Evolutionary conservation across 2,329 filamentous ascomycete species (phyloP).

Genomic region (Knufia fluminis): DNA sequence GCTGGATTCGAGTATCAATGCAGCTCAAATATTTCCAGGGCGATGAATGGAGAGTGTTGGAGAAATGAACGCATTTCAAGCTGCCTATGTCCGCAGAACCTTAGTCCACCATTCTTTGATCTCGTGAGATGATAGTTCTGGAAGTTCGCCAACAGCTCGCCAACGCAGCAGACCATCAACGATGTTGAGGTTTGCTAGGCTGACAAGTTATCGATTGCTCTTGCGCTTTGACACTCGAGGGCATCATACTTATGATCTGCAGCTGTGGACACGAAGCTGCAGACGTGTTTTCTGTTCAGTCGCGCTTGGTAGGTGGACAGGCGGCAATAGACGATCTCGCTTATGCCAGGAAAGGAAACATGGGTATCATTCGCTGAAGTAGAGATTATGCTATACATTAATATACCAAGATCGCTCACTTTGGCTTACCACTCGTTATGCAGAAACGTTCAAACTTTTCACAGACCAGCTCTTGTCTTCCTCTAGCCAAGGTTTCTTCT

Average conservation of each 20-base stretch:
- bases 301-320: slow-evolving; percentile 32
- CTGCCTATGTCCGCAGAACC: slow-evolving; percentile 42
- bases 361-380: slow-evolving; percentile 18
- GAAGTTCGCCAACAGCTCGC: slow-evolving; percentile 28
- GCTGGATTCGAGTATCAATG: no score
- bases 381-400: slow-evolving; percentile 18
- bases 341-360: no score
- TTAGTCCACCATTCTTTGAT: slow-evolving; percentile 47
- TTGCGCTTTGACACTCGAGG: slow-evolving; percentile 38
- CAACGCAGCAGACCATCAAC: slow-evolving; percentile 13
- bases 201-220: slow-evolving; percentile 27
- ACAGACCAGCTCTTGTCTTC: slow-evolving; percentile 16
- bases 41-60: no score
- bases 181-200: slow-evolving; percentile 9
- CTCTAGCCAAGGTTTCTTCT: slow-evolving; percentile 59
- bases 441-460: slow-evolving; percentile 19
- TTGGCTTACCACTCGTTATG: slow-evolving; percentile 12
- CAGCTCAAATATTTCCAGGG: no score
- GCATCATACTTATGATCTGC: slow-evolving; percentile 42
- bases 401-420: background rate
- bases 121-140: slow-evolving; percentile 46
- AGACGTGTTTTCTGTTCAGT: slow-evolving; percentile 47
- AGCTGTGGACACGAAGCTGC: slow-evolving; percentile 37
- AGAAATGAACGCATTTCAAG: no score
- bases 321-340: no score